Base-by-base conservation (phyloP, 805 yeast species). In the Hanseniaspora thailandica region DNA sequence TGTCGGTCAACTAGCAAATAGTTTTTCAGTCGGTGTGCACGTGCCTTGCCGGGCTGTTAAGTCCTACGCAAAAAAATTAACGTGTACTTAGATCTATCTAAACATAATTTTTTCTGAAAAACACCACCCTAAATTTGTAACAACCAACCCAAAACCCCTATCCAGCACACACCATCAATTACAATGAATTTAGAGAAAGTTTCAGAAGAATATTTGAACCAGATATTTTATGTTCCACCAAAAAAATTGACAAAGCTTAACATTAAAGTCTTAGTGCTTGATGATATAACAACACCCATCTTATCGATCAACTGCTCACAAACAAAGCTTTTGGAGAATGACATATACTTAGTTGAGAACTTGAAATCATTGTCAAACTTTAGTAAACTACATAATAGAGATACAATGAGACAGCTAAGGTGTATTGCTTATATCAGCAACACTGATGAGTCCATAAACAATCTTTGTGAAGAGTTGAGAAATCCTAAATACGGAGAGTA, bases 291-390 rank as follows among this genome's bases (percentile, higher is more conserved):
- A 2, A 85, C 94, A 5, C 75, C 88, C 0, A 80, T 88, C 23
- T 77, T 93, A 22, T 87, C 97, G n/a, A 74, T 93, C 76, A 80
- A 84, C 60, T 78, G 94, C 28, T 84, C 96, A 2, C 98, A 93
- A 64, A 82, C 94, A 2, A 84, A 81, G 54, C 72, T 93, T 44
- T 73, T 93, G 36, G 80, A 83, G 58, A 77, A 86, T 59, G 95
- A 90, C 57, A 78, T 93, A n/a, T 87, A 85, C 56, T 72, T 93
- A 47, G 81, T 87, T 45, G 96, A 87, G 75, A 77, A 38, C 65
- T 82, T 25, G 84, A 81, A 54, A 82, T 82, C 62, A 58, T 63
- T 5, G 31, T 43, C 22, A 68, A 73, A 30, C 12, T 49, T 41
- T 28, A 49, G 53, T 43, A 15, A 41, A 8, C n/a, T 49, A 17